phyloP scores from a whole-genome alignment of 768 basidiomycete species.

The Suillus lakei region DNA sequence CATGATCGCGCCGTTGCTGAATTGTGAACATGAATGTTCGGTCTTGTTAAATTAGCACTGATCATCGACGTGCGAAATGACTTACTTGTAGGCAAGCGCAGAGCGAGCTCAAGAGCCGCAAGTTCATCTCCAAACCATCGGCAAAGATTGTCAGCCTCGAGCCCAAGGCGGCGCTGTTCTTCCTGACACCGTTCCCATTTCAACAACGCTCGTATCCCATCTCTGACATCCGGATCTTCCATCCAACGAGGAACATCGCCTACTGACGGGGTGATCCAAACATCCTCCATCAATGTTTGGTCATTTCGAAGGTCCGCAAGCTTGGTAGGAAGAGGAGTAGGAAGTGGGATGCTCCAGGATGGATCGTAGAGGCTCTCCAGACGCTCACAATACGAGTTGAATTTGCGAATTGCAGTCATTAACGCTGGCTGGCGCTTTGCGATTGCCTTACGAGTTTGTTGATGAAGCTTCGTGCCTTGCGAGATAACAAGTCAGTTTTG shows the following conservation, averaged over 20 bases:
- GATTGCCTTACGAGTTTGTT: constrained; percentile 33
- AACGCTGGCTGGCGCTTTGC: constrained; percentile 30
- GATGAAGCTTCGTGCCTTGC: constrained; percentile 35
- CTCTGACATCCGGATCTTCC: constrained; percentile 31
- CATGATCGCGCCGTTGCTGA: constrained; percentile 7
- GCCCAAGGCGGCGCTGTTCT: constrained; percentile 28
- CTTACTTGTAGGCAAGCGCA: constrained; percentile 18
- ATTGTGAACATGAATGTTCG: not conserved
- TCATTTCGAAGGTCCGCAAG: constrained; percentile 23
- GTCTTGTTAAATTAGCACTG: not conserved
- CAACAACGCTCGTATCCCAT: constrained; percentile 36
- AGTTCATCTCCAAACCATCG: constrained; percentile 40
- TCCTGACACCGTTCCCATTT: constrained; percentile 35
- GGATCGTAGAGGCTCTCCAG: constrained; percentile 26
- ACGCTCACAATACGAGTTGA: constrained; percentile 31
- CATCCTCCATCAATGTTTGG: constrained; percentile 40
- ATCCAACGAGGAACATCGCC: constrained; percentile 35
- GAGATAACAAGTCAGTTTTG: not conserved
- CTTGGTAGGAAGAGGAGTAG: constrained; percentile 35
- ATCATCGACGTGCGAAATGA: not conserved
- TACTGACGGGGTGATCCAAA: constrained; percentile 35
- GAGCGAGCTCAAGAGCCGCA: constrained; percentile 21
- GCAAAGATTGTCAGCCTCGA: constrained; percentile 41
- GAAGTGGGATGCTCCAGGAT: constrained; percentile 37
- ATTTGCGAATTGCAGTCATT: constrained; percentile 27